Evolutionary conservation across 2,329 filamentous ascomycete genomes (phyloP).

Genomic region (Keithomyces neogunnii): DNA sequence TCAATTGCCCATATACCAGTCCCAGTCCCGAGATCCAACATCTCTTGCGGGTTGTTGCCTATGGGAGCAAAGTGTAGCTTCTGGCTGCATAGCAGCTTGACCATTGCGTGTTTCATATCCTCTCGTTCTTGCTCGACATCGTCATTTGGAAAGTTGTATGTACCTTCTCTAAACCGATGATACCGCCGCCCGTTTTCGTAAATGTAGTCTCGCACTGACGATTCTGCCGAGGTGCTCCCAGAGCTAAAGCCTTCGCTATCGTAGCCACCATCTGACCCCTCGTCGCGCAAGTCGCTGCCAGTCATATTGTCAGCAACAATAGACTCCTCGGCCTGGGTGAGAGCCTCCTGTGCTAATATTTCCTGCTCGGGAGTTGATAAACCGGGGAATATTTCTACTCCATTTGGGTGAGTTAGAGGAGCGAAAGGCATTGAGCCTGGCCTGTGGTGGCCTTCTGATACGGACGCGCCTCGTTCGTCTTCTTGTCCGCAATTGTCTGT

Average conservation of each 20-base stretch:
- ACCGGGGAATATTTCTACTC: constrained; percentile 26
- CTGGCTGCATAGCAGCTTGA: constrained; percentile 37
- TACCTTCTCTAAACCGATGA: constrained; percentile 44
- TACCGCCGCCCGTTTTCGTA: constrained; percentile 52
- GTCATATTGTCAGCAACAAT: constrained; percentile 27
- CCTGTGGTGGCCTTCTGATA: constrained; percentile 3
- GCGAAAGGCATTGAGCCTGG: constrained; percentile 15
- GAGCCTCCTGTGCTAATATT: constrained; percentile 25
- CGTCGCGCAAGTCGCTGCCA: constrained; percentile 11
- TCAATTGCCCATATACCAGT: constrained; percentile 54
- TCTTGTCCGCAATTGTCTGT: not conserved
- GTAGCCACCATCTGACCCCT: constrained; percentile 26
- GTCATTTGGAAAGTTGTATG: constrained; percentile 52
- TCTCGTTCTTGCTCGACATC: constrained; percentile 50
- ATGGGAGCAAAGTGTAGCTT: constrained; percentile 45
- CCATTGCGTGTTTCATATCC: constrained; percentile 48
- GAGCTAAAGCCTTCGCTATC: constrained; percentile 27
- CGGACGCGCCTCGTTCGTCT: not conserved
- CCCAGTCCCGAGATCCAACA: constrained; percentile 51
- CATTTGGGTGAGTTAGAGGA: constrained; percentile 30
- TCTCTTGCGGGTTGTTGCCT: constrained; percentile 34
- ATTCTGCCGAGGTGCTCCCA: constrained; percentile 28
- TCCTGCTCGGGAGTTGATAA: constrained; percentile 27
- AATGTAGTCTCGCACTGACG: constrained; percentile 39
- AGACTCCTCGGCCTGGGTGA: constrained; percentile 26